Conservation (phyloP, 192 early-diverging fungal genomes). For the Gamsiella multidivaricata region DNA sequence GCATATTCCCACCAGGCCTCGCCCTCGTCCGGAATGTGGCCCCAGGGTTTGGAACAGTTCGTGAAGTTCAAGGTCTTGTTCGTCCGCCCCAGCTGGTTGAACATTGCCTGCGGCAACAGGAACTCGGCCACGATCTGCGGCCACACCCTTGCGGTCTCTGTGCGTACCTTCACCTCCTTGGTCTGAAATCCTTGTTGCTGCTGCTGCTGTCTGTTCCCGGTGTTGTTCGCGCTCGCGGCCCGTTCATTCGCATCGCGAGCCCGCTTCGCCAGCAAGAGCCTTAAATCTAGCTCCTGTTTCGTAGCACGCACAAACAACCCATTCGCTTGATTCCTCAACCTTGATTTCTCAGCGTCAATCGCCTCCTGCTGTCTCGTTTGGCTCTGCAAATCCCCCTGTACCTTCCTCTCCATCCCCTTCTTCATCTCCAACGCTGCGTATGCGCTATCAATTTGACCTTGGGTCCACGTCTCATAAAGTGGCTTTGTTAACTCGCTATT, state of each 20-base stretch:
- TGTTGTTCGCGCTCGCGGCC: no score
- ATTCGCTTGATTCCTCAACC: not conserved
- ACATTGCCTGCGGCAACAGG: slow-evolving; percentile 29
- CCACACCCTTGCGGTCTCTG: not conserved
- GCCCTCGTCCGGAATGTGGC: not conserved
- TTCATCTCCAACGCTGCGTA: not conserved
- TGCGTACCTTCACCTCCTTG: not conserved
- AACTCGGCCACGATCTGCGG: slow-evolving; percentile 36
- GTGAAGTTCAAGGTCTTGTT: slow-evolving; percentile 8
- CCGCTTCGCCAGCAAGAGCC: not conserved
- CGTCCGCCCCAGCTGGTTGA: not conserved
- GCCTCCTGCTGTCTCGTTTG: not conserved
- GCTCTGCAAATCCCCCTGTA: not conserved
- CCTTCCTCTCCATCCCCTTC: not conserved
- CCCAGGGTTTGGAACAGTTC: not conserved
- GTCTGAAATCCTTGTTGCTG: no score
- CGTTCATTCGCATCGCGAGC: not conserved
- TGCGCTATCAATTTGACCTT: not conserved
- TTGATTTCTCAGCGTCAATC: slow-evolving; percentile 3
- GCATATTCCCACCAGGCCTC: slow-evolving; percentile 22
- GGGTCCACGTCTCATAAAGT: not conserved
- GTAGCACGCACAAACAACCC: not conserved
- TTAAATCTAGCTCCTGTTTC: not conserved
- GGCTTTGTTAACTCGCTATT: no score
- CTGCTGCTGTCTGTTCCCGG: no score